Conservation (phyloP, 306 rosid genomes). For the Styphnolobium japonicum region DNA sequence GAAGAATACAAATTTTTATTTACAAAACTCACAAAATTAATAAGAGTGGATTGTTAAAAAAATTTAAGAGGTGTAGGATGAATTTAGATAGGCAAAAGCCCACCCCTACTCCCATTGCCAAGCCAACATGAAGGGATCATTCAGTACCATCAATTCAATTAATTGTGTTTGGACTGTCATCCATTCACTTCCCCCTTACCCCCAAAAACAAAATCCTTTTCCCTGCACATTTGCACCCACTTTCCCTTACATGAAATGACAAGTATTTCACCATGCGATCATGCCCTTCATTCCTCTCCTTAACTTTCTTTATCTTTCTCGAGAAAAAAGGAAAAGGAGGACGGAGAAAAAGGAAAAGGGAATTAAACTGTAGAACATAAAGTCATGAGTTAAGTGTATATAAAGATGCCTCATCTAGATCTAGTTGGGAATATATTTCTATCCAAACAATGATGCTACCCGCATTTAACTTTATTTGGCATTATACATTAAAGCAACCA, state of each 20-base stretch:
- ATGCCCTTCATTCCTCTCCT: constrained; percentile 44
- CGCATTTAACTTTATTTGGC: constrained; percentile 47
- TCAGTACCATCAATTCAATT: constrained; percentile 54
- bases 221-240: constrained; percentile 54
- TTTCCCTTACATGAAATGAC: constrained; percentile 71
- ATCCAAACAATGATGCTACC: constrained; percentile 58
- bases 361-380: constrained; percentile 38
- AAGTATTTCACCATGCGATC: constrained; percentile 54
- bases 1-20: too few species aligned
- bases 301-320: constrained; percentile 45
- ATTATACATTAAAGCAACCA: constrained; percentile 30
- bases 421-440: constrained; percentile 57
- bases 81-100: too few species aligned
- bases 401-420: constrained; percentile 50
- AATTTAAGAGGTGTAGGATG: too few species aligned
- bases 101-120: too few species aligned
- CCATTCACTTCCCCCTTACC: constrained; percentile 40
- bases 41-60: too few species aligned
- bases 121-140: constrained; percentile 39
- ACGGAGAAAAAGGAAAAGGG: constrained; percentile 27
- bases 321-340: constrained; percentile 33
- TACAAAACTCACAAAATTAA: too few species aligned
- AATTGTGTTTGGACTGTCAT: constrained; percentile 71
- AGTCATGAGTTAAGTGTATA: constrained; percentile 51
- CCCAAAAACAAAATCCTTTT: constrained; percentile 38